Evolutionary conservation across 2,329 filamentous ascomycete genomes (phyloP), one percentile per base, ranked within the genome.

Genomic region (Pseudohalonectria lignicola): DNA sequence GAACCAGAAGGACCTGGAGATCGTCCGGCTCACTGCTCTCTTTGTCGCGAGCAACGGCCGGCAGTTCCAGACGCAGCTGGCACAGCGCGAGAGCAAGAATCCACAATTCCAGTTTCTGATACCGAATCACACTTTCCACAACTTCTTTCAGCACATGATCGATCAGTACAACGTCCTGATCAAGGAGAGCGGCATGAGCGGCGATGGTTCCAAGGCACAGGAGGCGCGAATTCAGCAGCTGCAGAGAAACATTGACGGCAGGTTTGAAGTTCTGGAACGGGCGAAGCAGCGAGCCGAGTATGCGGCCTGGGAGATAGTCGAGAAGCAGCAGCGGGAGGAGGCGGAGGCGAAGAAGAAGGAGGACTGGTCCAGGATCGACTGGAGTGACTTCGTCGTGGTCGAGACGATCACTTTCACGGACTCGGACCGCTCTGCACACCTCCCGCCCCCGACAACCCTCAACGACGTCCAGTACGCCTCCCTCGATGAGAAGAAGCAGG

Each of bases 31-130:
- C 53, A 94, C 90, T 26, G 92, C 92, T 16, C 68, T 94, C 19
- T 95, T 92, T 60, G 86, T 90, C 36, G 92, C 92, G 37, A 88
- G 90, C 61, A 90, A 94, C 52, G 92, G 92, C 12, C 80, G 88
- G 43, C 79, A 82, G 43, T 98, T 92, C 63, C 86, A 94, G 75
- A 95, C 87, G 17, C 76, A 82, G 39, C 66, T 98, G 45, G 86
- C 84, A 18, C 90, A 94, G 62, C 78, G 86, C 47, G 90, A 98
- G 64, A 74, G 83, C 15, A 76, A 82, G 53, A 96, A 95, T 60
- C 87, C 80, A 48, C 90, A 98, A 56, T 98, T 96, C 58, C 87
- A 95, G 60, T 98, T 98, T 54, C 69, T 98, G 38, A 80, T 90
- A 39, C 86, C 88, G 13, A 93, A 94, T 53, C 92, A 98, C 66